phyloP scores from a whole-genome alignment of 202 grass and related monocot species.

The Dendrocalamus latiflorus region DNA sequence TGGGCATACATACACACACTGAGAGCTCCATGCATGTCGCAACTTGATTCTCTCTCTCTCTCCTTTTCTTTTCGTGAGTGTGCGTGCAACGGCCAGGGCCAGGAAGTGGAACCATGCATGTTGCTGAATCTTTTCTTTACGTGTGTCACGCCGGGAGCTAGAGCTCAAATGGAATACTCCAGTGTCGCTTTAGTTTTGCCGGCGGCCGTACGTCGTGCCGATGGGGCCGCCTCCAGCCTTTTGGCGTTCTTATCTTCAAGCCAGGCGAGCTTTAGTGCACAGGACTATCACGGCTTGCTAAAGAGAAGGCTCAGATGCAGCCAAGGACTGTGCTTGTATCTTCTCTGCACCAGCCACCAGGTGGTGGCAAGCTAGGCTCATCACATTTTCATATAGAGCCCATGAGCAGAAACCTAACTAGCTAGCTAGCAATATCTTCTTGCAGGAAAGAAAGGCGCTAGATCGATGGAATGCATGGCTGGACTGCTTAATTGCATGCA shows the following conservation, averaged over 20 bases:
- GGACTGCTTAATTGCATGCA: too few relatives aligned
- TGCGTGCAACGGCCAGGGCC: not conserved
- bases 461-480: too few relatives aligned
- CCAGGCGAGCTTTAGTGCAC: not conserved
- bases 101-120: not conserved
- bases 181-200: slow-evolving; percentile 24
- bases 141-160: slow-evolving; percentile 38
- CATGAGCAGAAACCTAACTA: too few relatives aligned
- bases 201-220: slow-evolving; percentile 28
- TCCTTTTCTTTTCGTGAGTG: too few relatives aligned
- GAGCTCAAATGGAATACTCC: slow-evolving; percentile 26
- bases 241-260: slow-evolving; percentile 34
- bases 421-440: too few relatives aligned
- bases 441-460: too few relatives aligned
- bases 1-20: too few relatives aligned
- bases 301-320: not conserved
- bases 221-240: slow-evolving; percentile 20
- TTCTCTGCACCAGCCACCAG: not conserved
- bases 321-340: not conserved
- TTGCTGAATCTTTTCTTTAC: not conserved
- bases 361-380: too few relatives aligned
- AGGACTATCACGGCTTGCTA: not conserved
- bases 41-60: too few relatives aligned
- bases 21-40: too few relatives aligned
- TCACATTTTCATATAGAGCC: too few relatives aligned